phyloP scores from a whole-genome alignment of 2,329 filamentous ascomycete genomes.

The Cytospora schulzeri region DNA sequence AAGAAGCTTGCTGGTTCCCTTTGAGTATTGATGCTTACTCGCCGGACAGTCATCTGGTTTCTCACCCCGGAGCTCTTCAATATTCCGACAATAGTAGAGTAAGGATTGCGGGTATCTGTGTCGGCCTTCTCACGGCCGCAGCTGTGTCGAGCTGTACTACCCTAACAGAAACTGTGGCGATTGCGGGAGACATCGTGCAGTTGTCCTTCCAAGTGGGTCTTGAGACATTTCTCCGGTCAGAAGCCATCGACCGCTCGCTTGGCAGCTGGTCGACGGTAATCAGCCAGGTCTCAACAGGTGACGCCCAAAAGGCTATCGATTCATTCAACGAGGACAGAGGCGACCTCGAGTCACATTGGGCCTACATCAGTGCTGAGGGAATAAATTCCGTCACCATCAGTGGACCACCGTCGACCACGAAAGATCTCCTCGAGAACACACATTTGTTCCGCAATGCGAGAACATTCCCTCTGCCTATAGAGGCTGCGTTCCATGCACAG shows the following conservation, averaged over 20 bases:
- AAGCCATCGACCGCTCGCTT: neutral
- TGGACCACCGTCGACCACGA: neutral
- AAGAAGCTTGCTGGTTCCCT: too few species aligned
- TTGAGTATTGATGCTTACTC: too few species aligned
- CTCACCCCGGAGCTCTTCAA: neutral
- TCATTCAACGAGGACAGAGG: neutral
- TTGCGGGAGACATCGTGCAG: neutral
- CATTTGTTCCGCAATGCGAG: neutral
- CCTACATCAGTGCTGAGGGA: neutral
- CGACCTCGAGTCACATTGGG: neutral
- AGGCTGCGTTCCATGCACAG: neutral
- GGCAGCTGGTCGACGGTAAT: conserved; percentile 2
- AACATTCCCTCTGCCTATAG: neutral
- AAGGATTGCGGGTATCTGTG: neutral
- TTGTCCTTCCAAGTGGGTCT: neutral
- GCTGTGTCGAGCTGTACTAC: neutral
- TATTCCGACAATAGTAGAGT: neutral
- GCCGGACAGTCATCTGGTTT: neutral
- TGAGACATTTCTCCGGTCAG: neutral
- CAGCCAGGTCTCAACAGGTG: neutral
- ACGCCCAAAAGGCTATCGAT: neutral
- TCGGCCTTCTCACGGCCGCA: neutral
- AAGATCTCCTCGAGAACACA: neutral
- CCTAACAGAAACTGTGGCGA: neutral
- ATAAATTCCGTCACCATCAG: neutral